phyloP scores from a whole-genome alignment of 116 monocot species.

The Cymodocea nodosa region DNA sequence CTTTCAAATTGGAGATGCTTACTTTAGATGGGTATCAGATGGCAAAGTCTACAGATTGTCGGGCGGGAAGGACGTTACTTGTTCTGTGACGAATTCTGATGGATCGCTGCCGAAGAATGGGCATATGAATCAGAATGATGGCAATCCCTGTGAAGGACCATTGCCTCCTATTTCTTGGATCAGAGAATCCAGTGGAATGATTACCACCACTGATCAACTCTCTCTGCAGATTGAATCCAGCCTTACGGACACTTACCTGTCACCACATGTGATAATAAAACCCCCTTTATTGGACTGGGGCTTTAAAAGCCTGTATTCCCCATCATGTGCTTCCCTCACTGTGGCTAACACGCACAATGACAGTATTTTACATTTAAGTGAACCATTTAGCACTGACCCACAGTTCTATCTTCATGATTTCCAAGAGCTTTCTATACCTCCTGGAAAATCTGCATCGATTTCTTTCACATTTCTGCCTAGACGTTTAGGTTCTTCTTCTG shows the following conservation, averaged over 20 bases:
- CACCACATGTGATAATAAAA: conserved; percentile 30
- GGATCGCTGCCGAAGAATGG: not conserved
- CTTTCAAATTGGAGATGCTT: not conserved
- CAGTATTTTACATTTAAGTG: conserved; percentile 34
- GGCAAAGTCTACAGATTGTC: conserved; percentile 9
- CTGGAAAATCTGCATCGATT: conserved; percentile 42
- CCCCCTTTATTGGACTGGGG: conserved; percentile 68
- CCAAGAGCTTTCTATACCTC: conserved; percentile 27
- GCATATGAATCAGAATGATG: conserved; percentile 5
- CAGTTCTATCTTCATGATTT: conserved; percentile 51
- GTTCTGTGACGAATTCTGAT: conserved; percentile 19
- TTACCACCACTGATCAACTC: conserved; percentile 8
- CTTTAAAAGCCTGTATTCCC: conserved; percentile 20
- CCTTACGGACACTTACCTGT: conserved; percentile 9
- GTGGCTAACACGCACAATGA: conserved; percentile 42
- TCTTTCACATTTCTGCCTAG: conserved; percentile 58
- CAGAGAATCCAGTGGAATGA: conserved; percentile 7
- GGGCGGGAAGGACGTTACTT: conserved; percentile 23
- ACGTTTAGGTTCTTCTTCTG: conserved; percentile 37
- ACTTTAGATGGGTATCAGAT: conserved; percentile 1
- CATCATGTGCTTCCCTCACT: conserved; percentile 32
- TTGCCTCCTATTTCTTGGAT: conserved; percentile 33
- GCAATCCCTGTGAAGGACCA: conserved; percentile 17
- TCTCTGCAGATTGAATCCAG: conserved; percentile 2
- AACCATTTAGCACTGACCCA: conserved; percentile 45